phyloP scores from a whole-genome alignment of 306 rosid species.

The Quercus cerris region DNA sequence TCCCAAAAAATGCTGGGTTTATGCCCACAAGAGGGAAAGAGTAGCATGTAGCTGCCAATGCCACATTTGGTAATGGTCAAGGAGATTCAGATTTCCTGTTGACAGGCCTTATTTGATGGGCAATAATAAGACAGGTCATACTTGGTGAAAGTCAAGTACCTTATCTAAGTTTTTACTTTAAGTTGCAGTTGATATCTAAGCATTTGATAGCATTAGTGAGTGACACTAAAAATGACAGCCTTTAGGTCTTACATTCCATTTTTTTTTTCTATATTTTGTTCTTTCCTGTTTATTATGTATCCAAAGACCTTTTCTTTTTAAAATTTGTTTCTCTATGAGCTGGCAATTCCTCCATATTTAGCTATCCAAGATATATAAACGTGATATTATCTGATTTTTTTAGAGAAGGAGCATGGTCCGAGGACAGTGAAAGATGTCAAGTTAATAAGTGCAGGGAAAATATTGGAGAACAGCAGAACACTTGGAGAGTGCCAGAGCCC shows the following conservation, averaged over 20 bases:
- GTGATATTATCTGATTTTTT: slow-evolving; percentile 21
- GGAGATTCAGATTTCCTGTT: neutral
- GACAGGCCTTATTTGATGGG: neutral
- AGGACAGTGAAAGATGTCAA: slow-evolving; percentile 87
- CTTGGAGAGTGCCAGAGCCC: slow-evolving; percentile 88
- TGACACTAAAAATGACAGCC: neutral
- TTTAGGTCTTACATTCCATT: neutral
- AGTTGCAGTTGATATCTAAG: neutral
- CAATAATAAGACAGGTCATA: neutral
- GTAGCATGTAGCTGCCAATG: neutral
- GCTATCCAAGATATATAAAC: neutral
- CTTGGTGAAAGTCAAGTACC: neutral
- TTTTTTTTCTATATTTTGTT: neutral
- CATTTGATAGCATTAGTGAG: neutral
- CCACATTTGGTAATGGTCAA: neutral
- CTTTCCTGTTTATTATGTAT: neutral
- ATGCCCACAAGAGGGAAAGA: neutral
- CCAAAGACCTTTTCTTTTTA: neutral
- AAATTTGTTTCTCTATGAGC: neutral
- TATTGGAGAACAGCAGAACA: slow-evolving; percentile 85
- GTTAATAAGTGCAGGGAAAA: slow-evolving; percentile 77
- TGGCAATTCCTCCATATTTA: neutral
- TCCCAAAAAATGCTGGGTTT: neutral
- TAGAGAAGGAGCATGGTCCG: slow-evolving; percentile 84
- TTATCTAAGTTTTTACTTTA: neutral